Evolutionary conservation across 139 green algal genomes (phyloP).

Genomic region (Ostreobium quekettii): DNA sequence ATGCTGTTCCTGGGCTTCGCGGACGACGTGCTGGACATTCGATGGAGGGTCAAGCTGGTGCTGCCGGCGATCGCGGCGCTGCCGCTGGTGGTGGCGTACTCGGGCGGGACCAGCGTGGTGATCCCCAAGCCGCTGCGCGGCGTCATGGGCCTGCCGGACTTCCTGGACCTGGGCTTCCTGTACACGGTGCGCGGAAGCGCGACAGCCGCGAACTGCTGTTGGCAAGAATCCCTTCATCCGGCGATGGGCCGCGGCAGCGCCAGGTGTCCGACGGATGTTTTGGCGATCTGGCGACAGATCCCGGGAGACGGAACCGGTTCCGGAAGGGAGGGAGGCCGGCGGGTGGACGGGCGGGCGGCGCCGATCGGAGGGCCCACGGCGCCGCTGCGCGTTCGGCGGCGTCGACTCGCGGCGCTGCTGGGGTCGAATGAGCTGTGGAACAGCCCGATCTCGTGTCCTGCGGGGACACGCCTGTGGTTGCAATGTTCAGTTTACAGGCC

Average conservation of each 20-base stretch:
- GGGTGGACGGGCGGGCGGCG: neutral
- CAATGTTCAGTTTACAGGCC: too few relatives aligned
- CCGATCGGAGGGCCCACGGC: neutral
- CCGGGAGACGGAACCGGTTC: too few relatives aligned
- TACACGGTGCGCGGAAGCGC: constrained; percentile 84
- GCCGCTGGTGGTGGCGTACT: constrained; percentile 86
- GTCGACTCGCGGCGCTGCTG: too few relatives aligned
- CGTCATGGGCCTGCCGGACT: constrained; percentile 2
- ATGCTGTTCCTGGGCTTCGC: constrained; percentile 98
- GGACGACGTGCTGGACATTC: constrained; percentile 97
- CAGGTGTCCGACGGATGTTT: too few relatives aligned
- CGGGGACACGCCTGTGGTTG: too few relatives aligned
- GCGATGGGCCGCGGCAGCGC: too few relatives aligned
- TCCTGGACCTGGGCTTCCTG: constrained; percentile 71
- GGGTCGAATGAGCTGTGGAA: too few relatives aligned
- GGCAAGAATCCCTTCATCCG: too few relatives aligned
- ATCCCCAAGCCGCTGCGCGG: constrained; percentile 23
- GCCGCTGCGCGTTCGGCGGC: too few relatives aligned
- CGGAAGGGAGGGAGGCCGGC: neutral
- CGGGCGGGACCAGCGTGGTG: constrained; percentile 57
- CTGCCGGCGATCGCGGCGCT: constrained; percentile 81
- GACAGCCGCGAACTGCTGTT: too few relatives aligned
- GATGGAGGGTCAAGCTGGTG: constrained; percentile 92
- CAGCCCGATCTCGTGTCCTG: too few relatives aligned
- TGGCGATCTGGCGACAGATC: too few relatives aligned